phyloP scores from a whole-genome alignment of 2,329 filamentous ascomycete species.

The Aspergillus amoenus region DNA sequence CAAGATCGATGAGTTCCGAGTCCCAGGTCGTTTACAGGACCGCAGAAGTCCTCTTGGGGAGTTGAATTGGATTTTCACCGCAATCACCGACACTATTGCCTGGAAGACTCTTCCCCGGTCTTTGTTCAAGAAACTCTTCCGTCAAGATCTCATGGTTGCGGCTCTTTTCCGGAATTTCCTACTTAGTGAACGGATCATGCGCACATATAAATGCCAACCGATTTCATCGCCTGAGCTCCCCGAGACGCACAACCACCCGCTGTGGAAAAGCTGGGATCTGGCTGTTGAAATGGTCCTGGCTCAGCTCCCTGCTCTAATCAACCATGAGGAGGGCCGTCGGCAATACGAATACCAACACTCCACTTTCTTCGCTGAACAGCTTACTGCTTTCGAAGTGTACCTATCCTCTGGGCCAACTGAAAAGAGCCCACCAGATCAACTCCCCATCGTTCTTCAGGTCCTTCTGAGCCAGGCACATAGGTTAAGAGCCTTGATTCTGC shows the following conservation, averaged over 20 bases:
- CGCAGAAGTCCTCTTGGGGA: slow-evolving; percentile 90
- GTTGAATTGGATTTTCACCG: slow-evolving; percentile 98
- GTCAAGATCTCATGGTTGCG: slow-evolving; percentile 98
- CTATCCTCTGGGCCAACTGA: slow-evolving; percentile 78
- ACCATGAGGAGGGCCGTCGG: slow-evolving; percentile 72
- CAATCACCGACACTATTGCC: slow-evolving; percentile 97
- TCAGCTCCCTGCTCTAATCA: slow-evolving; percentile 79
- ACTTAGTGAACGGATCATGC: slow-evolving; percentile 92
- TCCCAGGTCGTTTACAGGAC: slow-evolving; percentile 89
- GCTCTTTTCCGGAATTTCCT: slow-evolving; percentile 95
- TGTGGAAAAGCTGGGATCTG: slow-evolving; percentile 98
- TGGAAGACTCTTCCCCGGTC: slow-evolving; percentile 92
- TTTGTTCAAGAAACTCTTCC: slow-evolving; percentile 93
- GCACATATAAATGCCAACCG: slow-evolving; percentile 91
- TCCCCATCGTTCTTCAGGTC: slow-evolving; percentile 94
- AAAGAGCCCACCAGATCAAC: slow-evolving; percentile 85
- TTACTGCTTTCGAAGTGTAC: slow-evolving; percentile 97
- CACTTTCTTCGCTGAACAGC: slow-evolving; percentile 92
- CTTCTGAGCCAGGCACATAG: slow-evolving; percentile 93
- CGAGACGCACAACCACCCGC: slow-evolving; percentile 87
- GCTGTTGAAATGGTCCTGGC: slow-evolving; percentile 92
- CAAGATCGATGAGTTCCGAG: slow-evolving; percentile 77
- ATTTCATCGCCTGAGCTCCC: slow-evolving; percentile 90
- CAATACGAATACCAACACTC: slow-evolving; percentile 92
- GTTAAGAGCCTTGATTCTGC: slow-evolving; percentile 82